Percentiles rank a stretch among this genome's conserved stretches.
These are phyloP conservation scores for Hemileia vastatrix DNA, from an alignment of 1,284 basidiomycete species.

Conservation along the genomic window DNA sequence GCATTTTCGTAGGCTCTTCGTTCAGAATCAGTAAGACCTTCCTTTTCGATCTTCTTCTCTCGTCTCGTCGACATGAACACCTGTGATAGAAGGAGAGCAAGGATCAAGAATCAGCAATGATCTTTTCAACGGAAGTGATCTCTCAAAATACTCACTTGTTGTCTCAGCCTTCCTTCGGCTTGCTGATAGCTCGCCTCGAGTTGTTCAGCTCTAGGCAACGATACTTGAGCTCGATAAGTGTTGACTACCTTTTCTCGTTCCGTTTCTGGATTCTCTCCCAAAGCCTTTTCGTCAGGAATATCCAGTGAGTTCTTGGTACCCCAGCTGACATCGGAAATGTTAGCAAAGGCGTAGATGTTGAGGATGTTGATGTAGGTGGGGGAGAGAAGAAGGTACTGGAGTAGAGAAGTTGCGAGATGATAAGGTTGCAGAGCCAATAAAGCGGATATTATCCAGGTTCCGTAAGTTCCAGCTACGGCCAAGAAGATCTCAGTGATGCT, in stretches of 20 bases:
- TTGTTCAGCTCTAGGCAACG: background rate
- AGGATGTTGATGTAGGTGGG: slow-evolving; percentile 30
- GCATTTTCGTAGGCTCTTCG: background rate
- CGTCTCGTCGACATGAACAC: background rate
- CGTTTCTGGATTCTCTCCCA: background rate
- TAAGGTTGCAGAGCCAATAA: slow-evolving; percentile 37
- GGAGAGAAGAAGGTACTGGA: slow-evolving; percentile 37
- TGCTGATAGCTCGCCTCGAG: background rate
- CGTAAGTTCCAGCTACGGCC: slow-evolving; percentile 26
- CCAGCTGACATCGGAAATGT: background rate
- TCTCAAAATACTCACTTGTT: background rate
- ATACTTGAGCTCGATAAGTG: background rate
- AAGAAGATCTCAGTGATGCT: background rate
- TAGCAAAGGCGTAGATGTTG: background rate
- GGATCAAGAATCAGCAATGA: too few relatives aligned
- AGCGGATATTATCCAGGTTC: slow-evolving; percentile 35
- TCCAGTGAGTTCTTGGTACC: background rate
- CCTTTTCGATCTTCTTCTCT: background rate
- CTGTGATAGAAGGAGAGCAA: too few relatives aligned
- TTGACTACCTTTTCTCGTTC: background rate
- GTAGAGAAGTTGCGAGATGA: slow-evolving; percentile 37
- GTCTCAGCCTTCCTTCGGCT: background rate
- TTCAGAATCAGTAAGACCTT: background rate
- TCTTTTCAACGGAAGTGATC: too few relatives aligned
- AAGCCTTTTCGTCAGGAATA: background rate